Base-by-base conservation (phyloP, 2,329 filamentous ascomycete genomes). In the Nigrograna mackinnonii region DNA sequence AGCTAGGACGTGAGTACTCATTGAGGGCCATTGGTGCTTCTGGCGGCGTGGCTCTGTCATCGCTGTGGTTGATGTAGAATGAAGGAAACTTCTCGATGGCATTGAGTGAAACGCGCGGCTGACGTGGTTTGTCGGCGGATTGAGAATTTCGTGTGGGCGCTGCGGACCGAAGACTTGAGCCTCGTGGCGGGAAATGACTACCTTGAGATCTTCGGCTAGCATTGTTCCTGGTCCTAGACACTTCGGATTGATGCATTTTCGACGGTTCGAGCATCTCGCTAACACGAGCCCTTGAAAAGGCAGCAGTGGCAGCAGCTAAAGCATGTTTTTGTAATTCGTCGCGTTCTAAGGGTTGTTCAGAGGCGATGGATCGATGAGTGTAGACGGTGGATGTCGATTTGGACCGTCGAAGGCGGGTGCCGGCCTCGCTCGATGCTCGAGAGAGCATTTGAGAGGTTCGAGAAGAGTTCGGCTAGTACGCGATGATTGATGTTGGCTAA, bases 181-280 rank as follows among this genome's bases (percentile, higher is more conserved):
- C 59, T 31, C 63, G 55, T 7, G 59, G 50, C n/a, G 64, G 65
- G 32, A 70, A 69, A 39, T 68, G 66, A 33, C 62, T 66, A 35
- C 66, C 66, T 41, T 68, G 61, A 3, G 63, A 62, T 31, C 60
- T 65, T 36, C 62, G 57, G 43, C 64, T 68, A 13, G 62, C 50
- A 32, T 54, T 67, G 44, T 65, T 70, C 43, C 61, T 67, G 9
- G 57, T 53, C 21, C 64, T 49, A 26, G 47, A 39, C 6, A 65
- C 36, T 11, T 60, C 57, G 28, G 50, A 48, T 11, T 33, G 11
- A n/a, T n/a, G n/a, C n/a, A n/a, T n/a, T 28, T 46, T 41, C n/a
- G 36, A 33, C 26, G 46, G 40, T 18, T 54, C 51, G 11, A 43
- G 39, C 16, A 42, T 40, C n/a, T 51, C 55, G 5, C 57, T 51